Percentiles rank a stretch among this genome's conserved stretches.
These are phyloP conservation scores for Colletotrichum sojae DNA, from an alignment of 2,329 filamentous ascomycete species.

Conservation along the genomic window DNA sequence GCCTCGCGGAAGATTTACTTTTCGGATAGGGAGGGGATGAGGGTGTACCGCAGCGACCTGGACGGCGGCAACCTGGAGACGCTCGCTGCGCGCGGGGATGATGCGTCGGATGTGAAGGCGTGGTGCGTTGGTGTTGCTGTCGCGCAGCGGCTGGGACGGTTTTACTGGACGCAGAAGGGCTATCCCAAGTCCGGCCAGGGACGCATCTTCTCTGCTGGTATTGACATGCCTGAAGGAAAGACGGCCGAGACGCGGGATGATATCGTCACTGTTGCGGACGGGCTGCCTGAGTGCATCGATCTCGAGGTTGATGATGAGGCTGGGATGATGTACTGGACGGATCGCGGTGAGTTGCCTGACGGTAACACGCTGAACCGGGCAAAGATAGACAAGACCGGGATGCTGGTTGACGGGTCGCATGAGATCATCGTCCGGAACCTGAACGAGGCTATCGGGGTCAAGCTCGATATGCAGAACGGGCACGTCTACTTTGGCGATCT, in stretches of 20 bases:
- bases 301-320: slow-evolving; percentile 65
- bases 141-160: slow-evolving; percentile 54
- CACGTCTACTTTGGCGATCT: slow-evolving; percentile 58
- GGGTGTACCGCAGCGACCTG: slow-evolving; percentile 54
- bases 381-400: slow-evolving; percentile 36
- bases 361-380: slow-evolving; percentile 67
- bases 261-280: slow-evolving; percentile 57
- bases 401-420: slow-evolving; percentile 33
- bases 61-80: slow-evolving; percentile 57
- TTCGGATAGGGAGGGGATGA: slow-evolving; percentile 60
- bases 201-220: slow-evolving; percentile 65
- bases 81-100: slow-evolving; percentile 55
- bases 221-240: slow-evolving; percentile 54
- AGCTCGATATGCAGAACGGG: slow-evolving; percentile 53
- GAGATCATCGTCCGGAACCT: slow-evolving; percentile 53
- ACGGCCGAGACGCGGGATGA: slow-evolving; percentile 55
- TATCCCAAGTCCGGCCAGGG: slow-evolving; percentile 64
- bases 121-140: slow-evolving; percentile 72
- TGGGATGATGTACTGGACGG: slow-evolving; percentile 70
- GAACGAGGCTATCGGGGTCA: slow-evolving; percentile 63
- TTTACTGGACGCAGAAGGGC: slow-evolving; percentile 76
- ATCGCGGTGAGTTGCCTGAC: slow-evolving; percentile 69
- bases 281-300: slow-evolving; percentile 70
- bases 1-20: slow-evolving; percentile 55
- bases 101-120: slow-evolving; percentile 50